Conservation (phyloP, 805 yeast genomes). For the Sugiyamaella mastotermitis region DNA sequence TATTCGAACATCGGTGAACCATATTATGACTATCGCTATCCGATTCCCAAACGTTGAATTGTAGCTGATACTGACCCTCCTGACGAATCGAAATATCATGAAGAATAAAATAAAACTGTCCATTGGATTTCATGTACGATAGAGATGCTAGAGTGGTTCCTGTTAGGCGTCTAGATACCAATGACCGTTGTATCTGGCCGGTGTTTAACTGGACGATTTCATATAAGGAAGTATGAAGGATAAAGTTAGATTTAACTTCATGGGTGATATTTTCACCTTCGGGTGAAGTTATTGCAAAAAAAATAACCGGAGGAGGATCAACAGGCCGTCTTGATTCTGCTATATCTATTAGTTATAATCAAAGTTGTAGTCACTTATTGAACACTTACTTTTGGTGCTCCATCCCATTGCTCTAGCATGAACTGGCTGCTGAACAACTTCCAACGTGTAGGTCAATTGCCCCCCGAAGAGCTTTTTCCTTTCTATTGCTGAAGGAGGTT, state of each 20-base stretch:
- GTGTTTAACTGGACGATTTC: constrained; percentile 9
- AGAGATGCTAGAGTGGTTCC: constrained; percentile 23
- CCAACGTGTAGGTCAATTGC: constrained; percentile 13
- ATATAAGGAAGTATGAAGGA: constrained; percentile 20
- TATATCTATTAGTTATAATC: constrained; percentile 3
- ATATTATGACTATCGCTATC: constrained; percentile 16
- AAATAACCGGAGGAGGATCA: constrained; percentile 31
- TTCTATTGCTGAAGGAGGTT: too few relatives aligned
- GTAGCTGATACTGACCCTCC: constrained; percentile 28
- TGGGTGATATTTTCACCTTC: constrained; percentile 28
- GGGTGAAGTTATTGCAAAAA: constrained; percentile 17
- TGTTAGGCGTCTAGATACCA: constrained; percentile 13
- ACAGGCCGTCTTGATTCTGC: constrained; percentile 32
- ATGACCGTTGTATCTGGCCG: constrained; percentile 3
- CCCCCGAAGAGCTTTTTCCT: too few relatives aligned
- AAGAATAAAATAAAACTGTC: constrained; percentile 27
- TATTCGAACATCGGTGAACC: constrained; percentile 17
- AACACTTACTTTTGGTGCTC: constrained; percentile 25
- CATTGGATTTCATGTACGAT: constrained; percentile 23
- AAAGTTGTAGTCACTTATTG: neutral
- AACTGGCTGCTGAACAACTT: constrained; percentile 28
- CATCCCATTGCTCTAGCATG: constrained; percentile 32
- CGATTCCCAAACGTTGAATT: constrained; percentile 28
- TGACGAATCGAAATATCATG: constrained; percentile 30
- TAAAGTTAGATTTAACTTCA: constrained; percentile 21